Evolutionary conservation across 148 eudicot genomes (phyloP), one percentile per base, ranked within the genome.

Genomic region (Vaccinium macrocarpon): DNA sequence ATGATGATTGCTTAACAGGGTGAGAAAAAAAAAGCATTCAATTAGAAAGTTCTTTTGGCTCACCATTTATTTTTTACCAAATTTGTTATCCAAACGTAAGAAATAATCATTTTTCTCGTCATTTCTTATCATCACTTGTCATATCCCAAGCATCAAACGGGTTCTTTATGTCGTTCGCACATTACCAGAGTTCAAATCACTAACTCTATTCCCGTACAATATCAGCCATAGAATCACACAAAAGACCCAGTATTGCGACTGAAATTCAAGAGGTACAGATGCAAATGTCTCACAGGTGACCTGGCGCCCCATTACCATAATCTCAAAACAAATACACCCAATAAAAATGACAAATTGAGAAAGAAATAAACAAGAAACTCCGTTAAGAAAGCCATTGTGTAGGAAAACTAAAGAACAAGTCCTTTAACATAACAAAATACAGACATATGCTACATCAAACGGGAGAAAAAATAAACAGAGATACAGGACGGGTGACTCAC

Each of bases 401-500:
- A 10, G 32, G 38, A 38, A 46, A 35, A 25, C 18, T 25, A 61
- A 16, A 87, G 23, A 19, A 23, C 3, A n/a, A 82, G 8, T 12
- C 75, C 38, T 27, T 46, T 13, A 25, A 81, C 70, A 79, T 59
- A 71, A 70, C 42, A 6, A 50, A 68, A 25, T 1, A 42, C 10
- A 15, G 68, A 81, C 23, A 62, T 25, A 50, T 3, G 4, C 18
- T 25, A 38, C 73, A 32, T 32, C 14, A 38, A 38, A 6, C 32
- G 5, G 8, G 18, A 14, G 29, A 78, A 25, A 38, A n/a, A 57
- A 16, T 8, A 64, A 64, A 0, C 70, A 25, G 70, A 64, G 32
- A 49, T 50, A 21, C 16, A 35, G 46, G 86, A 70, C 27, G 19
- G 19, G 71, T 27, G 72, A 82, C 88, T 82, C 38, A 95, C 98